Base-by-base conservation (phyloP, 495 filamentous ascomycete species). In the Tuber microsphaerosporum region DNA sequence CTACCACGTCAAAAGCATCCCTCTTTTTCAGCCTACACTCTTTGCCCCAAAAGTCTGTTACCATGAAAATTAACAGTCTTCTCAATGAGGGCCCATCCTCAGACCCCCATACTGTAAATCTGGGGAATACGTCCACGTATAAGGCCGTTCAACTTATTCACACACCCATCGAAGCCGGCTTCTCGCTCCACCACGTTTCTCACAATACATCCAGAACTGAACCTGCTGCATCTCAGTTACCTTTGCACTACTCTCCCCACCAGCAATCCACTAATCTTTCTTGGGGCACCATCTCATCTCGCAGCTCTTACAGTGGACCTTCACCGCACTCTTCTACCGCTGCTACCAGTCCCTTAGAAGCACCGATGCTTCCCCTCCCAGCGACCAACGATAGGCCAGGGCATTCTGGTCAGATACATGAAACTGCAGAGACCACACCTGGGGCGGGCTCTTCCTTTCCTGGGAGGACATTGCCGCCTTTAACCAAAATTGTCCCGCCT, bases 21-120 rank as follows among this genome's bases (percentile, higher is more conserved):
- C 26, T 65, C 56, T 65, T 79, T 70, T 73, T 79, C 70, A 17
- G 72, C 46, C 45, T 75, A 65, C 78, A 71, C 41, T 75, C 51
- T 56, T 73, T 72, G 72, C 46, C 51, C 73, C 74, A 61, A 70
- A 46, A 70, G 48, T 70, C 71, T 37, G 72, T 72, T 73, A 20
- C 73, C 77, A 79, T 79, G 77, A 77, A 75, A 75, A 73, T 79
- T 71, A 79, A 79, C 73, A 75, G 74, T 73, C 76, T 79, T 73
- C 76, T 79, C 69, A 79, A 79, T 68, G 71, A 79, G 42, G 73
- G 70, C 48, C 41, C 76, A 56, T 37, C 73, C 72, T 79, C 76
- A 41, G 75, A 76, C 37, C 20, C 70, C 45, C 65, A 75, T 51
- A 73, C 76, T 20, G 34, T 79, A 42, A 79, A 73, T 75, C 78